Evolutionary conservation across 2,329 filamentous ascomycete genomes (phyloP).

Genomic region (Graphiopsis chlorocephala): DNA sequence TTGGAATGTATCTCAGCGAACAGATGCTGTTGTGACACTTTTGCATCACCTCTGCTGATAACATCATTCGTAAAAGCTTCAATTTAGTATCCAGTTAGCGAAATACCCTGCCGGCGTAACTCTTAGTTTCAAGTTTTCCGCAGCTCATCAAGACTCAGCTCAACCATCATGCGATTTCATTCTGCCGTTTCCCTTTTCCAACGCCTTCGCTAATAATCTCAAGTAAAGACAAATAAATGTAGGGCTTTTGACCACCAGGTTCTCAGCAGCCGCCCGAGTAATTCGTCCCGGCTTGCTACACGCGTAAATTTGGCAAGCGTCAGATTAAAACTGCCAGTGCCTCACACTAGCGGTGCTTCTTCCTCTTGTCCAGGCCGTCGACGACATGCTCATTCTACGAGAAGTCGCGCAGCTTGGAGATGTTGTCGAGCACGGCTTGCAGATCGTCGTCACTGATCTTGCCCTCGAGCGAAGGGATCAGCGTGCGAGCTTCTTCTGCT

Average conservation of each 20-base stretch:
- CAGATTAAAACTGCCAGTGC: neutral
- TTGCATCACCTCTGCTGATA: neutral
- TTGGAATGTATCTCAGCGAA: neutral
- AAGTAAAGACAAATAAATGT: constrained; percentile 1
- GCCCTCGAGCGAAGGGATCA: constrained; percentile 83
- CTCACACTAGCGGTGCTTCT: neutral
- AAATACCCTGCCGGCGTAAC: neutral
- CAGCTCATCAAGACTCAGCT: neutral
- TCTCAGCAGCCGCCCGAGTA: neutral
- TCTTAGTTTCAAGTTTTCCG: neutral
- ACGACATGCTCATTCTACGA: constrained; percentile 17
- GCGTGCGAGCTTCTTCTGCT: constrained; percentile 91
- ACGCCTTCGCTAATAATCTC: constrained; percentile 11
- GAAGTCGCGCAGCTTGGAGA: constrained; percentile 69
- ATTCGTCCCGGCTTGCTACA: neutral
- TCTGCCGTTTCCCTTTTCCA: neutral
- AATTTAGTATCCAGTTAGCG: neutral
- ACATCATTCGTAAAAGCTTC: neutral
- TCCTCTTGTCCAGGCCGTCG: neutral
- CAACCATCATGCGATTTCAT: neutral
- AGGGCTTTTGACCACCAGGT: neutral
- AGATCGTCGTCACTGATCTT: constrained; percentile 91
- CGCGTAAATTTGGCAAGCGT: neutral
- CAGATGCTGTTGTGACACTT: neutral
- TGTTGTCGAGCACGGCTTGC: constrained; percentile 83